Conservation (phyloP, 352 stramenopile genomes). For the Lagenidium giganteum region DNA sequence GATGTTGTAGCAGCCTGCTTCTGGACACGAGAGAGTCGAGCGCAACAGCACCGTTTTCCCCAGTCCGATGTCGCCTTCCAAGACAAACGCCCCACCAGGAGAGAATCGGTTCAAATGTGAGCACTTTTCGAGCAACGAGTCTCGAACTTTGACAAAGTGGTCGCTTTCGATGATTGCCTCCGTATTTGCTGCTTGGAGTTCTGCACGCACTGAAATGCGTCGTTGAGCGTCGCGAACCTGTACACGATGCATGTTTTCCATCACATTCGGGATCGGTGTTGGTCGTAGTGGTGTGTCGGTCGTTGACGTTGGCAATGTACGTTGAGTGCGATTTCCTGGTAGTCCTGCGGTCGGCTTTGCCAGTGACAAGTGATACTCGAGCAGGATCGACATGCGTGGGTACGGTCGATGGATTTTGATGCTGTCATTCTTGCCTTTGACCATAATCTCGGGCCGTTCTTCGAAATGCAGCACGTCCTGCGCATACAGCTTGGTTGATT, state of each 20-base stretch:
- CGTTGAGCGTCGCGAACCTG: conserved; percentile 78
- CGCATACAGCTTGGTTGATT: conserved; percentile 77
- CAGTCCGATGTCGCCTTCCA: conserved; percentile 81
- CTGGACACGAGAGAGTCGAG: conserved; percentile 40
- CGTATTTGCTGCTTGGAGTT: conserved; percentile 31
- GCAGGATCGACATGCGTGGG: conserved; percentile 77
- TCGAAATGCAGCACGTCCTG: conserved; percentile 89
- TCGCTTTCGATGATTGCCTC: conserved; percentile 62
- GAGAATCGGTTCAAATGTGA: conserved; percentile 60
- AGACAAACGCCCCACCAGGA: conserved; percentile 60
- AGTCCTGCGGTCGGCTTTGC: neutral
- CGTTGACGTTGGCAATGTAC: neutral
- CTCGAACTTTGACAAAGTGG: conserved; percentile 42
- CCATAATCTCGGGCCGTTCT: conserved; percentile 78
- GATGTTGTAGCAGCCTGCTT: conserved; percentile 49
- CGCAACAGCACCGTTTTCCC: conserved; percentile 80
- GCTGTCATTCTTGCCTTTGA: conserved; percentile 92
- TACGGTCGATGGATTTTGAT: conserved; percentile 87
- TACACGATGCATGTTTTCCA: conserved; percentile 85
- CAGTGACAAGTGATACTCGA: conserved; percentile 66
- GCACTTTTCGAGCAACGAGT: conserved; percentile 55
- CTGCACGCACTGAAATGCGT: conserved; percentile 45
- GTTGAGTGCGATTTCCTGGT: neutral
- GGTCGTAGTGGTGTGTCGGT: conserved; percentile 7
- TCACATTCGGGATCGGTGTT: conserved; percentile 65